Base-by-base conservation (phyloP, 345 rosid species). In the Melaleuca quinquenervia region DNA sequence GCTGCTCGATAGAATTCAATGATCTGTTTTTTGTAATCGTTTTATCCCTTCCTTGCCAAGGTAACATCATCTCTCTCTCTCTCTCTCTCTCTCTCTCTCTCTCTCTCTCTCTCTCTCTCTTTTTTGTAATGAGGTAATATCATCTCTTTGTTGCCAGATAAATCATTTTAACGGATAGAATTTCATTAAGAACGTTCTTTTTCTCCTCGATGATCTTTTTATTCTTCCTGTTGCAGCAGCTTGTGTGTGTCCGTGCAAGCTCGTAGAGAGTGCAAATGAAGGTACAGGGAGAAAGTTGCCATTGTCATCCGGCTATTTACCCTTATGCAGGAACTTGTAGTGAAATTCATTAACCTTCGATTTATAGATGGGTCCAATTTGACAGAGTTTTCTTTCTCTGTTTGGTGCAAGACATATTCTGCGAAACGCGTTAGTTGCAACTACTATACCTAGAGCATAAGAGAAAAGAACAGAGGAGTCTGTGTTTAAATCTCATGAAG, bases 1-100 rank as follows among this genome's bases (percentile, higher is more conserved):
- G 87, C 87, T 97, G 89, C 96, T 95, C 6, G 91, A 92, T 85
- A 95, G 89, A 88, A 90, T 95, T 24, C 91, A 91, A 75, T 91
- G 90, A 88, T 91, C 64, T 27, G 0, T 70, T 70, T 41, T 70
- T 2, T 0, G 8, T 70, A 36, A 5, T 36, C 24, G 13, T 32
- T 70, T 70, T 18, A 36, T 36, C 78, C 78, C 48, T 70, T 7
- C 78, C 24, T 70, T 32, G 24, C 45, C 45, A 70, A 18, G 24
- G 48, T 20, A 9, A 70, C 20, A 36, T 10, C 11, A 36, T 70
- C 80, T 70, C 80, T 36, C n/a, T n/a, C n/a, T n/a, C n/a, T n/a
- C n/a, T n/a, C n/a, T n/a, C n/a, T n/a, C n/a, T n/a, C n/a, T n/a
- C n/a, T n/a, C n/a, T n/a, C n/a, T n/a, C n/a, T n/a, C n/a, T n/a